Base-by-base conservation (phyloP, 805 yeast genomes). In the Yarrowia sp. region DNA sequence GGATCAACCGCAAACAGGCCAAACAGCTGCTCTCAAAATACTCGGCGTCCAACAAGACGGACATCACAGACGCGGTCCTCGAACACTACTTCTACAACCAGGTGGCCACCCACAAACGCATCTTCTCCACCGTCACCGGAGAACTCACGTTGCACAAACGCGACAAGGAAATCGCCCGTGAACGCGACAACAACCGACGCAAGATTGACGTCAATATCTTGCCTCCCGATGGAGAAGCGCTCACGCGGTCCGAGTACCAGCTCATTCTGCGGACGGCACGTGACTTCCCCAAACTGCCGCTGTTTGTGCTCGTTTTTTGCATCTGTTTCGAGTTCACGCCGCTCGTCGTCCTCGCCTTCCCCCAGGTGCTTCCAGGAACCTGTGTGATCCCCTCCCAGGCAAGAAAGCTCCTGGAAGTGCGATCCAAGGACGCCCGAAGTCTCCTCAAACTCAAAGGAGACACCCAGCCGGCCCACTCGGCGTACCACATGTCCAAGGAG, bases 311-410 rank as follows among this genome's bases (percentile, higher is more conserved):
- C 1, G 72, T 87, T 0, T 83, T 86, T 70, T 76, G 83, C n/a
- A 72, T 87, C 0, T 83, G 86, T 70, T 85, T 86, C 74, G 92
- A 88, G 72, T 71, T 80, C 61, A 86, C 90, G 0, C 85, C 90
- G 0, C 58, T 85, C 0, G 70, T 88, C 8, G 82, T 88, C 70
- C 82, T 80, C 68, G 70, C 79, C 1, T 77, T 87, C 59, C 92
- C 92, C 0, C 81, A 81, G 49, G 72, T 88, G 14, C 82, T 88
- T 3, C 92, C 91, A 0, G 83, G 82, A 70, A 88, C 90, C 0
- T 88, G 91, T 76, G 78, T 84, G 8, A 75, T 86, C 22, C 89
- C 89, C 0, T 76, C 77, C 8, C 76, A 85, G 32, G 72, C 48
- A 12, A 59, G 58, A 7, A 64, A 68, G 16, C 12, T 45, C 66